These are phyloP conservation scores for Violaceomyces palustris DNA, from an alignment of 1,284 basidiomycete genomes.

Conservation along the genomic window DNA sequence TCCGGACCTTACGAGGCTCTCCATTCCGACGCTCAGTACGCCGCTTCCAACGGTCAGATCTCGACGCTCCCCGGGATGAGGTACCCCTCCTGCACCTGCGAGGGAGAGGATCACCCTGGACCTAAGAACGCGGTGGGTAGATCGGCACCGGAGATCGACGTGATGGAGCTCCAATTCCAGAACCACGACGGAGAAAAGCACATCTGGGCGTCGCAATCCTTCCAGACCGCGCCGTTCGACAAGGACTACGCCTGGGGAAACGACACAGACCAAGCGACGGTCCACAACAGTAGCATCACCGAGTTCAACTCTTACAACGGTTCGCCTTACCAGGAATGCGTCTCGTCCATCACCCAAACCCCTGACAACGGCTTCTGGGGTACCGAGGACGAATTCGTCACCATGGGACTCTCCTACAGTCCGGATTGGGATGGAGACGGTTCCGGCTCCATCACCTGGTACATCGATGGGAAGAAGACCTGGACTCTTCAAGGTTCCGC, in stretches of 20 bases:
- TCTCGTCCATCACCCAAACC: conserved; percentile 33
- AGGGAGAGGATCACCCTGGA: conserved; percentile 34
- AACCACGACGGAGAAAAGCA: conserved; percentile 12
- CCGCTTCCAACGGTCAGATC: conserved; percentile 14
- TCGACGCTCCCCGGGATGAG: conserved; percentile 28
- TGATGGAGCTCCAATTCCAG: conserved; percentile 64
- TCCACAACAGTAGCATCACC: neutral
- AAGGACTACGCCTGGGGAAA: conserved; percentile 51
- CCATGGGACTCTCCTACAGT: conserved; percentile 62
- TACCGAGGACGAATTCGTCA: conserved; percentile 4
- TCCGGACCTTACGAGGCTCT: conserved; percentile 37
- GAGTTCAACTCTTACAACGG: conserved; percentile 27
- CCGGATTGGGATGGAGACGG: too few relatives aligned
- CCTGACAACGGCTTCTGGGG: conserved; percentile 20
- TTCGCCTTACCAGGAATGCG: conserved; percentile 36
- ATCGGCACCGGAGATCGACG: conserved; percentile 76
- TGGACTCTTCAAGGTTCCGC: conserved; percentile 59
- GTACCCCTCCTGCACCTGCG: conserved; percentile 8
- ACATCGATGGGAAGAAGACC: too few relatives aligned
- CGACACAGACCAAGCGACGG: conserved; percentile 48
- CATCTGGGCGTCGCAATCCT: conserved; percentile 20
- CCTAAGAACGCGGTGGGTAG: conserved; percentile 52
- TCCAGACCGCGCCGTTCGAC: conserved; percentile 33
- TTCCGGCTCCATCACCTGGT: conserved; percentile 2
- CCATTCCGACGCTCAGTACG: conserved; percentile 14